Base-by-base conservation (phyloP, 1,284 basidiomycete species). In the Agroathelia rolfsii region DNA sequence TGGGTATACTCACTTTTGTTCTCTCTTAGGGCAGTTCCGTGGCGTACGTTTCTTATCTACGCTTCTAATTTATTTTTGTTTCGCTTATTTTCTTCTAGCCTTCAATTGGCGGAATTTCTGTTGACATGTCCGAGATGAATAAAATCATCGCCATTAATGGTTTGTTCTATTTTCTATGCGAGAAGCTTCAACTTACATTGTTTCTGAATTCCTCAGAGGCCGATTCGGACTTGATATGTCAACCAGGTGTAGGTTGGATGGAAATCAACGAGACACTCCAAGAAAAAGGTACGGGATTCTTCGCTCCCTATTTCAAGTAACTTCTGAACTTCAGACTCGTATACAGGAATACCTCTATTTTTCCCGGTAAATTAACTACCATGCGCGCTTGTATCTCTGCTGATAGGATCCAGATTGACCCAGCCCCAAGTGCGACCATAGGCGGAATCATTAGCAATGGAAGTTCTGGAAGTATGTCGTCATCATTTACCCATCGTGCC, bases 391-490 rank as follows among this genome's bases (percentile, higher is more conserved):
- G 10, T 39, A 8, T 19, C 27, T 36, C 16, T 14, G 24, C n/a
- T 12, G 29, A 16, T 30, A 9, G 17, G 4, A 17, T 12, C 5
- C 37, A 86, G 79, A 64, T 84, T 32, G 85, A 90, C 48, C 87
- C 85, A 7, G 79, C 65, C 1, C 79, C 76, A 2, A 68, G 69
- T 14, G 89, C 90, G 1, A 89, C 86, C 0, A 79, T 95, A 21
- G 92, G 90, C 17, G 93, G 92, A 0, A 95, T 97, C 88, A 66
- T 88, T 16, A 81, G 80, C 30, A 92, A 83, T 0, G 83, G 84
- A 0, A 84, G 80, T 48, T 82, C 76, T 13, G 81, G 80, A 42
- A 81, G 80, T 82, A 48, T 34, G 76, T 55, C 35, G 17, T 17
- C 24, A 15, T 27, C 20, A 30, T 35, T 26, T 12, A 14, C 16